Evolutionary conservation across 345 rosid genomes (phyloP).

Genomic region (Moricandia moricandioides): DNA sequence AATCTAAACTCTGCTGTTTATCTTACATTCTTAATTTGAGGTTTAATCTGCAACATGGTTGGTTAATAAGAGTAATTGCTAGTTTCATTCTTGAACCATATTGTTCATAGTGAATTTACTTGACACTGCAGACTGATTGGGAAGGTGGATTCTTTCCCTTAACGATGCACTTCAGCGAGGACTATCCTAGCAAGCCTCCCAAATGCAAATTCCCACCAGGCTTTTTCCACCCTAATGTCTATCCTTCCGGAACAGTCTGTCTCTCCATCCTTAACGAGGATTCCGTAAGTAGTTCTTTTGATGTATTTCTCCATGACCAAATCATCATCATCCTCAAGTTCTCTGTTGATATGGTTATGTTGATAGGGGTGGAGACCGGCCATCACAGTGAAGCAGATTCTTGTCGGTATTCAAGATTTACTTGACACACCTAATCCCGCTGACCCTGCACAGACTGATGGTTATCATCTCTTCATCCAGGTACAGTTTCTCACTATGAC

Average conservation of each 20-base stretch:
- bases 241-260: slow-evolving; percentile 93
- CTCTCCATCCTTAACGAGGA: slow-evolving; percentile 86
- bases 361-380: slow-evolving; percentile 96
- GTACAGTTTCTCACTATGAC: slow-evolving; percentile 30
- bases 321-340: not conserved
- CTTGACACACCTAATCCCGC: slow-evolving; percentile 89
- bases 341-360: not conserved
- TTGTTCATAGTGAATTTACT: not conserved
- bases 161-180: slow-evolving; percentile 77
- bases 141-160: slow-evolving; percentile 84
- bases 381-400: slow-evolving; percentile 87
- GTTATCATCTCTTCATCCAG: slow-evolving; percentile 89
- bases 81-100: not conserved
- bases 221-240: slow-evolving; percentile 87
- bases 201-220: slow-evolving; percentile 84
- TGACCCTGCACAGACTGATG: slow-evolving; percentile 93
- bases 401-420: slow-evolving; percentile 85
- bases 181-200: slow-evolving; percentile 91
- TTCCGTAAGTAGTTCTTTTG: slow-evolving; percentile 50
- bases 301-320: not conserved
- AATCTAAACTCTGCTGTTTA: not conserved
- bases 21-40: not conserved
- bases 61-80: not conserved
- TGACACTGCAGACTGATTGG: slow-evolving; percentile 73
- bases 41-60: not conserved